Conservation (phyloP, 352 stramenopile species). For the Globisporangium nagaii region DNA sequence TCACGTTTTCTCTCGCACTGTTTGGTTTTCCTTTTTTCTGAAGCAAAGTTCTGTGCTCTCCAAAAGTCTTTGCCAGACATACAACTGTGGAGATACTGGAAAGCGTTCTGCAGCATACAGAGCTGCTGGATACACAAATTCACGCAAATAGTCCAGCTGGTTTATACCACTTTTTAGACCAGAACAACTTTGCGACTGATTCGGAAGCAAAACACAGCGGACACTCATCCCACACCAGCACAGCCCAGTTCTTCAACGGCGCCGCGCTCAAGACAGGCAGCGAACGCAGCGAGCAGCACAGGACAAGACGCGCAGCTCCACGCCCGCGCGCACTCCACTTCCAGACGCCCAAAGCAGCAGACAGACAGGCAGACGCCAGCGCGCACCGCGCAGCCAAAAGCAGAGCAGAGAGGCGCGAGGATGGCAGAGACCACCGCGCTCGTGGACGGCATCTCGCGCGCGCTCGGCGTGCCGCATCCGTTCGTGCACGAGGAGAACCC, state of each 20-base stretch:
- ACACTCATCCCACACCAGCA: not conserved
- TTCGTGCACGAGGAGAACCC: constrained; percentile 59
- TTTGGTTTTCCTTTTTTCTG: too few species aligned
- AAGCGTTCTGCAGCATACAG: too few species aligned
- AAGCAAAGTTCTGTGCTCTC: too few species aligned
- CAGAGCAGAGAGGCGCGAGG: not conserved
- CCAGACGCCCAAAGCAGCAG: not conserved
- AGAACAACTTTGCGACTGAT: constrained; percentile 4
- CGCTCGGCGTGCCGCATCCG: constrained; percentile 53
- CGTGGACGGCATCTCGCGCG: constrained; percentile 46
- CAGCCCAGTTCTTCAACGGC: too few species aligned
- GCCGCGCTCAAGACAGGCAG: too few species aligned
- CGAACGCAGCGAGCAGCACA: not conserved
- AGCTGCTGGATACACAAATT: too few species aligned
- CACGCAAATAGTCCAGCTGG: too few species aligned
- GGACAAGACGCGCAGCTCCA: not conserved
- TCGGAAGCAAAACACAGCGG: not conserved
- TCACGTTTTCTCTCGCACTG: too few species aligned
- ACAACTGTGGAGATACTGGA: too few species aligned
- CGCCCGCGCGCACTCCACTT: not conserved
- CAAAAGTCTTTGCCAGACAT: too few species aligned
- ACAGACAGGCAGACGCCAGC: too few species aligned
- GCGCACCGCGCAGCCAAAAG: not conserved
- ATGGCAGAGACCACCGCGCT: constrained; percentile 13
- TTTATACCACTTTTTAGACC: too few species aligned